Percentiles rank a stretch among this genome's conserved stretches.
Conservation (phyloP, 2,329 filamentous ascomycete genomes). For the Penicillium sp. region DNA sequence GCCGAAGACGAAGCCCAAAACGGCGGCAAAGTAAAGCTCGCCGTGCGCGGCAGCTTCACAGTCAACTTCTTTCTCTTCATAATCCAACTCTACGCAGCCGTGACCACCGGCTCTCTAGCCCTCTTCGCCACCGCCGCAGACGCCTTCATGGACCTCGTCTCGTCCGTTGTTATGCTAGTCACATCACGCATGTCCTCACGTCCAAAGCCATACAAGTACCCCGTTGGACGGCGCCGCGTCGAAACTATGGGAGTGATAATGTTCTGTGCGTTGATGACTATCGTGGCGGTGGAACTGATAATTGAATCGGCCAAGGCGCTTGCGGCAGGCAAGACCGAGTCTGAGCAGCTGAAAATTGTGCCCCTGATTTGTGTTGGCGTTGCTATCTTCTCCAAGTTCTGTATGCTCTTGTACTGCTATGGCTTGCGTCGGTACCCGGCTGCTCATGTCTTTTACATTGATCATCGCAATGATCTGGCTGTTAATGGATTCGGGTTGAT, state of each 20-base stretch:
- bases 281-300: conserved; percentile 8
- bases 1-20: conserved; percentile 9
- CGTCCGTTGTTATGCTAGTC: conserved; percentile 11
- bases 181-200: conserved; percentile 11
- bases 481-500: conserved; percentile 10
- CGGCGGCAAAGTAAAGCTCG: conserved; percentile 10
- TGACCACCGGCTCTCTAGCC: conserved; percentile 5
- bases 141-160: conserved; percentile 14
- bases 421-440: conserved; percentile 10
- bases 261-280: conserved; percentile 10
- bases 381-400: conserved; percentile 12
- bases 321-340: conserved; percentile 5
- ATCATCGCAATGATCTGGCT: conserved; percentile 12
- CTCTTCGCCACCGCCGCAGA: conserved; percentile 11
- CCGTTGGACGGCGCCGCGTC: conserved; percentile 9
- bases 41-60: conserved; percentile 9
- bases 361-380: conserved; percentile 9
- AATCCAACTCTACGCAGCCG: conserved; percentile 11
- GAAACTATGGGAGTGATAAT: conserved; percentile 12
- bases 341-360: conserved; percentile 1
- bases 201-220: conserved; percentile 14
- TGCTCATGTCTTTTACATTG: conserved; percentile 11
- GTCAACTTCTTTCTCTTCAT: conserved; percentile 14
- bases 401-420: conserved; percentile 7
- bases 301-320: conserved; percentile 3